A percentile compares a stretch with the other conserved stretches of the same genome.
Evolutionary conservation across 2,329 filamentous ascomycete genomes (phyloP).

Genomic region (Microsporum canis): DNA sequence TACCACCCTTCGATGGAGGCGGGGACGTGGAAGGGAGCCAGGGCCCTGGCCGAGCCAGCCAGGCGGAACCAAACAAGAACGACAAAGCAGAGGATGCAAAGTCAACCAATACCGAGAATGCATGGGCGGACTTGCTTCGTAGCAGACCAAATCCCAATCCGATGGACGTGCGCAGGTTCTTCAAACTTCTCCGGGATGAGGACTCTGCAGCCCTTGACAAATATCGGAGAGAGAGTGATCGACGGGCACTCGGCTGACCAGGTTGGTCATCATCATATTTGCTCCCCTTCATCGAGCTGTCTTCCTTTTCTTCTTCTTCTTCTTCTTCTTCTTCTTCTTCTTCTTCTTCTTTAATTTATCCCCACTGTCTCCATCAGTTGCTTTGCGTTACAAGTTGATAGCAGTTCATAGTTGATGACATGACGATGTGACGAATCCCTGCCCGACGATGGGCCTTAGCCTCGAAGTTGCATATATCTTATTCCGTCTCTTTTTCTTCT

Average conservation of each 20-base stretch:
- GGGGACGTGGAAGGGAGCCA: slow-evolving; percentile 11
- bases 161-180: slow-evolving; percentile 19
- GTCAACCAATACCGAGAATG: neutral
- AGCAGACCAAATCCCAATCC: slow-evolving; percentile 13
- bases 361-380: neutral
- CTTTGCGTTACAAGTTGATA: neutral
- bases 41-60: neutral
- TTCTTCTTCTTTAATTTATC: neutral
- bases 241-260: slow-evolving; percentile 9
- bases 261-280: neutral
- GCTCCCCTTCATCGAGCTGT: neutral
- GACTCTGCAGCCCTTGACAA: slow-evolving; percentile 17
- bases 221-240: slow-evolving; percentile 9
- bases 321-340: neutral
- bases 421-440: slow-evolving; percentile 1
- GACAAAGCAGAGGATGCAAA: neutral
- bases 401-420: neutral
- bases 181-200: slow-evolving; percentile 18
- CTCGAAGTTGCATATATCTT: neutral
- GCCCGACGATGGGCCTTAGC: neutral
- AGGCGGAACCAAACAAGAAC: neutral
- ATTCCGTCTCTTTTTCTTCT: neutral
- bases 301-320: neutral
- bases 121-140: slow-evolving; percentile 2
- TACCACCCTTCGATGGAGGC: slow-evolving; percentile 23